Evolutionary conservation across 495 filamentous ascomycete species (phyloP).

Genomic region (Trichoderma asperelloides): DNA sequence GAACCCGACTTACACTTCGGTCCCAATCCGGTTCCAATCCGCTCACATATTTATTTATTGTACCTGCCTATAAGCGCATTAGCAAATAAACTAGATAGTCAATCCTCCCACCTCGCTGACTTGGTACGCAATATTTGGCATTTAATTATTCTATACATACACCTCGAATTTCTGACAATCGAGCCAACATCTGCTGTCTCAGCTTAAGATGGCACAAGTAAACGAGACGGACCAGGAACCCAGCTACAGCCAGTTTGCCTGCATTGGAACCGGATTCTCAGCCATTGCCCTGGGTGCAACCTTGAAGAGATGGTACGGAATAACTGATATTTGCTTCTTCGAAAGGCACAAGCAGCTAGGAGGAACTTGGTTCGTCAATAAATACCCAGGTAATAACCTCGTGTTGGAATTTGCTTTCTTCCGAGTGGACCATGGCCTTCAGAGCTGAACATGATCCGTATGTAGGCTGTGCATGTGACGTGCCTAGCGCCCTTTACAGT

Average conservation of each 20-base stretch:
- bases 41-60: too few species aligned
- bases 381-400: slow-evolving; percentile 54
- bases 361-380: slow-evolving; percentile 61
- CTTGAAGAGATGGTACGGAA: slow-evolving; percentile 48
- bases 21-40: too few species aligned
- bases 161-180: too few species aligned
- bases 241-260: slow-evolving; percentile 28
- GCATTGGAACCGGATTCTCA: slow-evolving; percentile 56
- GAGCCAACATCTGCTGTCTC: too few species aligned
- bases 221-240: neutral
- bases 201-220: too few species aligned
- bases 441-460: slow-evolving; percentile 12
- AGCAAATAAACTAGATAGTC: too few species aligned
- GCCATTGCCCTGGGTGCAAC: slow-evolving; percentile 59
- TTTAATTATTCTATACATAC: too few species aligned
- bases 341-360: slow-evolving; percentile 53
- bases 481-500: slow-evolving; percentile 42
- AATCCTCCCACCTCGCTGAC: too few species aligned
- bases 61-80: too few species aligned
- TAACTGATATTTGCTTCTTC: slow-evolving; percentile 54
- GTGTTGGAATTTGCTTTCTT: slow-evolving; percentile 30
- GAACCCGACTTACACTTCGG: too few species aligned
- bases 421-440: neutral
- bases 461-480: slow-evolving; percentile 33
- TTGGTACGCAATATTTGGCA: too few species aligned